A percentile compares a stretch with the other conserved stretches of the same genome.
Conservation (phyloP, 2,329 filamentous ascomycete species). For the Penicillium hordei region DNA sequence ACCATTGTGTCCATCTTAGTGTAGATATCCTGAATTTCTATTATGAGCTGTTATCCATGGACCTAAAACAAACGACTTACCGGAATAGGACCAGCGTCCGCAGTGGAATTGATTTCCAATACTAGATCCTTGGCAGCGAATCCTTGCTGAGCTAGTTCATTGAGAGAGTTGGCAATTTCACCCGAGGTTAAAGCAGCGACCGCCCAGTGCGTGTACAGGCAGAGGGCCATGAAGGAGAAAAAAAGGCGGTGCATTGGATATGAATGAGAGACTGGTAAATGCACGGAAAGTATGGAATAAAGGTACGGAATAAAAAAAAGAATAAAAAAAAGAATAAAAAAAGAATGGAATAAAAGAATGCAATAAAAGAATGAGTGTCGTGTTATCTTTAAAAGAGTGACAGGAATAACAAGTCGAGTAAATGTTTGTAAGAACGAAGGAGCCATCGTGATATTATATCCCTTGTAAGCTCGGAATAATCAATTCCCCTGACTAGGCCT, state of each 20-base stretch:
- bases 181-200: constrained; percentile 4
- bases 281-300: not conserved
- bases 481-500: constrained; percentile 3
- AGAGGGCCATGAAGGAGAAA: constrained; percentile 1
- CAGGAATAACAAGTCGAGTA: not conserved
- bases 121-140: constrained; percentile 14
- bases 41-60: not conserved
- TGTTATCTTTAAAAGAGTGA: constrained; percentile 6
- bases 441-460: no score
- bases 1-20: constrained; percentile 11
- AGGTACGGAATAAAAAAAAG: not conserved
- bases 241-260: not conserved
- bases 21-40: constrained; percentile 3
- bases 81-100: constrained; percentile 6
- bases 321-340: not conserved
- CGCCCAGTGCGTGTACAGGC: not conserved
- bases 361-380: not conserved
- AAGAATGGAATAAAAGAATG: not conserved
- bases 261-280: not conserved
- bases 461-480: not conserved
- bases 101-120: constrained; percentile 8
- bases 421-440: not conserved
- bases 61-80: not conserved
- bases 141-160: constrained; percentile 13
- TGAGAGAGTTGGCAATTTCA: constrained; percentile 15